phyloP scores from a whole-genome alignment of 2,329 filamentous ascomycete genomes.

The Hypoxylon sp. region DNA sequence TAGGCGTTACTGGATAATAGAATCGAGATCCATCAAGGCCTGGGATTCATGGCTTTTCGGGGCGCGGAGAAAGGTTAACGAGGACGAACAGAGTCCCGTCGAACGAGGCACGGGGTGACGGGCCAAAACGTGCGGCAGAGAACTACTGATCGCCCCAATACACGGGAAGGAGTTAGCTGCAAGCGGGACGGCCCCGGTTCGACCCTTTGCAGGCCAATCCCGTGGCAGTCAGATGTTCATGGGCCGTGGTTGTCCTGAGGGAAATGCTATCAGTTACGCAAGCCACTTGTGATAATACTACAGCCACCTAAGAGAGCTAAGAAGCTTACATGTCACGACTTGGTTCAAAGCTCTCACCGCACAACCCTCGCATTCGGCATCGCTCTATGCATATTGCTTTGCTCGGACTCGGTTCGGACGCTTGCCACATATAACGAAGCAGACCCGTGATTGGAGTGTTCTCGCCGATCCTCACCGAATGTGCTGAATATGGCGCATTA shows the following conservation, averaged over 20 bases:
- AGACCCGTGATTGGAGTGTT: conserved; percentile 6
- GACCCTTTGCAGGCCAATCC: neutral
- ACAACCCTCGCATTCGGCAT: conserved; percentile 12
- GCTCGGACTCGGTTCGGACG: neutral
- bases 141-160: neutral
- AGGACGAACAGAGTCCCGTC: neutral
- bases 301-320: no score
- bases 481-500: conserved; percentile 2
- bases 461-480: conserved; percentile 10
- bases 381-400: neutral
- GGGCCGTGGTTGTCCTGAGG: neutral
- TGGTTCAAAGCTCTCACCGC: conserved; percentile 10
- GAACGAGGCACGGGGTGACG: neutral
- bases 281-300: conserved; percentile 1
- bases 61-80: neutral
- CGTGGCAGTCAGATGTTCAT: neutral
- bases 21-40: neutral
- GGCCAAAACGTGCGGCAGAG: neutral
- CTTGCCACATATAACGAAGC: neutral
- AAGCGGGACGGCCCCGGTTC: neutral
- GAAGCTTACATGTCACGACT: no score
- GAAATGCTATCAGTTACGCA: conserved; percentile 6
- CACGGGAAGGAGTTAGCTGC: conserved; percentile 6
- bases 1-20: neutral
- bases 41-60: neutral